Evolutionary conservation across 2,329 filamentous ascomycete genomes (phyloP), one percentile per base, ranked within the genome.

Genomic region (Verticillium longisporum): DNA sequence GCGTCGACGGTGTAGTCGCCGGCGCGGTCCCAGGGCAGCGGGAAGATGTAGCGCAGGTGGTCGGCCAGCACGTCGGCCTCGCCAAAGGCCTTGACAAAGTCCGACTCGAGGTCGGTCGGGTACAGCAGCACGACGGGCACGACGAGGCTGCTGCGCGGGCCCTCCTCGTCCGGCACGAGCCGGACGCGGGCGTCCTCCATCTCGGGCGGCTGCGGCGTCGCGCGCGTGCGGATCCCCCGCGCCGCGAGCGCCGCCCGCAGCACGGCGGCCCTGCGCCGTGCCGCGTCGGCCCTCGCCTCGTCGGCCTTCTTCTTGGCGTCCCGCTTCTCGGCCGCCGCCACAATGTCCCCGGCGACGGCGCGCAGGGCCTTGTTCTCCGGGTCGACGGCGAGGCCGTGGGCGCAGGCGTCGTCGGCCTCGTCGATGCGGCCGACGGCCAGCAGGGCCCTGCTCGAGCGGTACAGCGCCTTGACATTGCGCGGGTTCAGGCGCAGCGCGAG

Each of bases 111-210:
- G 63, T 91, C 82, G 65, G 88, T 78, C 5, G 95, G 94, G 73
- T 99, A 99, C 61, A 99, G 80, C 60, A 99, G 77, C 63, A 98
- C 81, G 0, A 89, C 82, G 0, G 95, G 95, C 69, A 97, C 91
- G 3, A 80, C 80, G 1, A 99, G 80, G 0, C 82, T 80, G 66
- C 89, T 92, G 31, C 82, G 81, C 5, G 91, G 85, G 65, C 95
- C 90, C 32, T 90, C 78, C 18, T 89, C 84, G 69, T 96, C 87
- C 2, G 88, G 88, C 10, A 83, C 81, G 6, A 98, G 84, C 60
- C 80, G 76, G 55, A 97, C 80, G 7, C 73, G 77, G 1, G 92
- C 91, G 73, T 97, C 94, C 75, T 96, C n/a, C 82, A 96, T 88
- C 70, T 97, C 91, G 0, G 93, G 93, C 38, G 90, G 86, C 69